These are phyloP conservation scores for Chlorella ohadii DNA, from an alignment of 139 green algal genomes.

Conservation along the genomic window DNA sequence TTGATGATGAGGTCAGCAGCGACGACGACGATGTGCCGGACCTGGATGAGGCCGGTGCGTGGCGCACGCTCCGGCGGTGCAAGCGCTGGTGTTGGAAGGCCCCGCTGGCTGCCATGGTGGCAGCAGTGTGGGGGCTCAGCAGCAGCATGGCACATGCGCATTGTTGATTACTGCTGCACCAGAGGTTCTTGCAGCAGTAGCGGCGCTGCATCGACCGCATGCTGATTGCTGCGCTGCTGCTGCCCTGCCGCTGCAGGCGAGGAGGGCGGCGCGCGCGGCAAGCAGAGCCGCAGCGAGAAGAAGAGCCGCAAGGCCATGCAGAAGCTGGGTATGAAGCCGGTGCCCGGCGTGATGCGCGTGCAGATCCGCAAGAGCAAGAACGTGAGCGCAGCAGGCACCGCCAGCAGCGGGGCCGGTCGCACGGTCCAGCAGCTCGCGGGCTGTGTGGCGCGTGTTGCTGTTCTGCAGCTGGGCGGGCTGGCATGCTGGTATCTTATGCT, in stretches of 20 bases:
- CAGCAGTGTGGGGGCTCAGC: background rate
- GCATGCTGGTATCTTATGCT: too few species aligned
- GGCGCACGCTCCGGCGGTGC: too few species aligned
- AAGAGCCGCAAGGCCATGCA: slow-evolving; percentile 98
- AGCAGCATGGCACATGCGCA: too few species aligned
- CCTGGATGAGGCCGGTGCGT: slow-evolving; percentile 25
- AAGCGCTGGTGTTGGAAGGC: background rate
- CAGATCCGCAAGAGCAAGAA: slow-evolving; percentile 99
- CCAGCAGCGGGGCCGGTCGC: too few species aligned
- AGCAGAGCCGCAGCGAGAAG: slow-evolving; percentile 98
- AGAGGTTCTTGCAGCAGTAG: background rate
- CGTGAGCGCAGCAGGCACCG: slow-evolving; percentile 73
- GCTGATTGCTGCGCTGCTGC: too few species aligned
- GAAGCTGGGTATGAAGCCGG: slow-evolving; percentile 99
- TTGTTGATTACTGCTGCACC: background rate
- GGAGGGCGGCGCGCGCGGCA: slow-evolving; percentile 69
- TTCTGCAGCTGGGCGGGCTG: too few species aligned
- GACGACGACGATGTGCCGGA: slow-evolving; percentile 16
- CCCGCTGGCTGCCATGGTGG: background rate
- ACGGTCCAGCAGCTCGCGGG: too few species aligned
- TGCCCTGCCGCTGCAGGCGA: slow-evolving; percentile 35
- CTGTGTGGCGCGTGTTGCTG: too few species aligned
- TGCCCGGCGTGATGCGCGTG: slow-evolving; percentile 90
- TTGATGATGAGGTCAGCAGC: slow-evolving; percentile 22
- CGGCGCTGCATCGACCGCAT: background rate